These are phyloP conservation scores for Paragyromitra xinjiangensis DNA, from an alignment of 495 filamentous ascomycete genomes.

Conservation along the genomic window DNA sequence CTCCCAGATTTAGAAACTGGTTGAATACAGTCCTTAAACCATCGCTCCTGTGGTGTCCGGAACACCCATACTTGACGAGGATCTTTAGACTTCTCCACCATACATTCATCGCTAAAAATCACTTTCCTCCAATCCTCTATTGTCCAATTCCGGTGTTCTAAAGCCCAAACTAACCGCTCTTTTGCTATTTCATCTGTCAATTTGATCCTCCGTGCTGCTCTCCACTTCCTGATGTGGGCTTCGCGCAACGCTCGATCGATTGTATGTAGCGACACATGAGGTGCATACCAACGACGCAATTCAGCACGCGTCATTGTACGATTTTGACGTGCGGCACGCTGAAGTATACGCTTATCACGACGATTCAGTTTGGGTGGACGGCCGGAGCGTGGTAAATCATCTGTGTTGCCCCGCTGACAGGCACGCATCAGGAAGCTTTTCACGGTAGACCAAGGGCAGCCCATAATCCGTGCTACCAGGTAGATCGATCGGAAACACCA, in stretches of 20 bases:
- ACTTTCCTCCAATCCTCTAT: background rate
- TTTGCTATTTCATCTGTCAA: background rate
- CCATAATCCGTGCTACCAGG: background rate
- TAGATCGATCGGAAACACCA: background rate
- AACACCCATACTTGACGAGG: background rate
- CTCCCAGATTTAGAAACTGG: background rate
- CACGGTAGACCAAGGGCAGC: background rate
- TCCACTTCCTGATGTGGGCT: background rate
- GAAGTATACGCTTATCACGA: background rate
- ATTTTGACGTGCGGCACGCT: background rate
- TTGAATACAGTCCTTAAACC: slow-evolving; percentile 15
- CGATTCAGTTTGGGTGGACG: background rate
- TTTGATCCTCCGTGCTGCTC: background rate
- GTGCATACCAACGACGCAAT: background rate
- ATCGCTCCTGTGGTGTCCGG: background rate
- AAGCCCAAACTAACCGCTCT: background rate
- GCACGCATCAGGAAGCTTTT: background rate
- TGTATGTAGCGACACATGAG: background rate
- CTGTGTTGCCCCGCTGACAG: background rate
- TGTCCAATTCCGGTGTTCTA: background rate
- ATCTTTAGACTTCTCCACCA: background rate
- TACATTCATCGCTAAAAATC: background rate
- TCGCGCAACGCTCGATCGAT: background rate
- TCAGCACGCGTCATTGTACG: background rate
- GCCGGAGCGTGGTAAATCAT: background rate